A percentile compares a stretch with the other conserved stretches of the same genome.
These are phyloP conservation scores for Aspergillus sergii DNA, from an alignment of 2,329 filamentous ascomycete genomes.

Conservation along the genomic window DNA sequence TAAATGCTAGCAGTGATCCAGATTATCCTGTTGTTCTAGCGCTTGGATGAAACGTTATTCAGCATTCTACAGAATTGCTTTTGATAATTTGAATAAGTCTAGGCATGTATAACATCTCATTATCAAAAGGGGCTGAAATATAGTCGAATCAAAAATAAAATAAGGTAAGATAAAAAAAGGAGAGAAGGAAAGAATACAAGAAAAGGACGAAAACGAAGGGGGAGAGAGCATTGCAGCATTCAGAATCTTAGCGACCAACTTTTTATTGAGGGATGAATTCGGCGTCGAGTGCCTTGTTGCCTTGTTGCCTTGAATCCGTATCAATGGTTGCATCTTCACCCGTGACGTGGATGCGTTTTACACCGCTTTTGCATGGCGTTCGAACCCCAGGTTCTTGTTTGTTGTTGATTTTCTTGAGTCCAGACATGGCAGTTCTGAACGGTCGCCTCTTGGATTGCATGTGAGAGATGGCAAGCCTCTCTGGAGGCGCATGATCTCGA, in stretches of 20 bases:
- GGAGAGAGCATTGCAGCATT: background rate
- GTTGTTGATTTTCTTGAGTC: too few species aligned
- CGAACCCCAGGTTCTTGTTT: too few species aligned
- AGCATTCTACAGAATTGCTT: background rate
- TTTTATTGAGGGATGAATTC: background rate
- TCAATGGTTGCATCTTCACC: too few species aligned
- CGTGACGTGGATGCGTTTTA: too few species aligned
- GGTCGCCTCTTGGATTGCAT: background rate
- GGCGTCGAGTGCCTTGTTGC: too few species aligned
- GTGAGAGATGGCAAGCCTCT: background rate
- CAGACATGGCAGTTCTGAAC: too few species aligned
- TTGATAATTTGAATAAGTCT: background rate
- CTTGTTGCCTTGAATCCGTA: too few species aligned
- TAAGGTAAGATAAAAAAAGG: too few species aligned
- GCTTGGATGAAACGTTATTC: background rate
- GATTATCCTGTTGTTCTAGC: too few species aligned
- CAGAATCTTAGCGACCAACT: background rate
- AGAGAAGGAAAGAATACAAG: background rate
- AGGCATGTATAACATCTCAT: background rate
- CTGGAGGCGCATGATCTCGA: background rate
- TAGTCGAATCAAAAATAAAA: accelerated
- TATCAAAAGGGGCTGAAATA: background rate
- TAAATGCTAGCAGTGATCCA: background rate
- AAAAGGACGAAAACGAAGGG: background rate
- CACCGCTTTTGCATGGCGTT: too few species aligned